Percentiles rank a stretch among this genome's conserved stretches.
Evolutionary conservation across 2,329 filamentous ascomycete genomes (phyloP).

Genomic region (Cladophialophora exuberans): DNA sequence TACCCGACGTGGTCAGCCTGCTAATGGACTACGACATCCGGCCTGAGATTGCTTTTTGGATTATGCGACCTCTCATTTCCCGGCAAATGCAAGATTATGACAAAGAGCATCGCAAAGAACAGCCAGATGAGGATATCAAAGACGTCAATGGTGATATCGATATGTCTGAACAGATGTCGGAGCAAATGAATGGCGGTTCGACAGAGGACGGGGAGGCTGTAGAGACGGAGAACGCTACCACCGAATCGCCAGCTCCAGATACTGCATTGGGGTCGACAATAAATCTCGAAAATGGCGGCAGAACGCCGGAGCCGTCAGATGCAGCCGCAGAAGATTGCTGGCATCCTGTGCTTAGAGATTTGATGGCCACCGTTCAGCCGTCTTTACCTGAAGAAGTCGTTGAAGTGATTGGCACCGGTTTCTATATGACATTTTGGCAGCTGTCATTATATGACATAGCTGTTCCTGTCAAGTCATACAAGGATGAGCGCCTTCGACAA

Average conservation of each 20-base stretch:
- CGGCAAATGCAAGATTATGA: conserved; percentile 59
- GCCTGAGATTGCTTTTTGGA: conserved; percentile 79
- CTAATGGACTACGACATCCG: conserved; percentile 80
- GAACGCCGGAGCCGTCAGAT: conserved; percentile 37
- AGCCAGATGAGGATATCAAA: conserved; percentile 35
- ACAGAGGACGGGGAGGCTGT: conserved; percentile 40
- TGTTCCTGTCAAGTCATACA: conserved; percentile 76
- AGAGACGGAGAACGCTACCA: conserved; percentile 42
- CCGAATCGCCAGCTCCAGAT: conserved; percentile 28
- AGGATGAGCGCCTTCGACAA: conserved; percentile 71
- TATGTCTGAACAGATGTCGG: conserved; percentile 38
- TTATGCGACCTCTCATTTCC: conserved; percentile 75
- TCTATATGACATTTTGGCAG: conserved; percentile 92
- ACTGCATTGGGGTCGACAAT: conserved; percentile 18
- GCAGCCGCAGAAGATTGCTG: conserved; percentile 54
- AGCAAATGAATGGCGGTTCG: conserved; percentile 28
- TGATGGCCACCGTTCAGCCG: conserved; percentile 70
- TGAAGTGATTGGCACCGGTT: conserved; percentile 73
- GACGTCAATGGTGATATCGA: conserved; percentile 35
- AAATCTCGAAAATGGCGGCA: conserved; percentile 22
- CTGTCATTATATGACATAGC: conserved; percentile 80
- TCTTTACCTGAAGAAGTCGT: conserved; percentile 67
- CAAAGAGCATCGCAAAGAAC: conserved; percentile 37
- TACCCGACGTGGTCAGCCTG: conserved; percentile 74
- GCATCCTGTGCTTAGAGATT: conserved; percentile 71